phyloP scores from a whole-genome alignment of 768 basidiomycete species.

The Hygrophorus russula region DNA sequence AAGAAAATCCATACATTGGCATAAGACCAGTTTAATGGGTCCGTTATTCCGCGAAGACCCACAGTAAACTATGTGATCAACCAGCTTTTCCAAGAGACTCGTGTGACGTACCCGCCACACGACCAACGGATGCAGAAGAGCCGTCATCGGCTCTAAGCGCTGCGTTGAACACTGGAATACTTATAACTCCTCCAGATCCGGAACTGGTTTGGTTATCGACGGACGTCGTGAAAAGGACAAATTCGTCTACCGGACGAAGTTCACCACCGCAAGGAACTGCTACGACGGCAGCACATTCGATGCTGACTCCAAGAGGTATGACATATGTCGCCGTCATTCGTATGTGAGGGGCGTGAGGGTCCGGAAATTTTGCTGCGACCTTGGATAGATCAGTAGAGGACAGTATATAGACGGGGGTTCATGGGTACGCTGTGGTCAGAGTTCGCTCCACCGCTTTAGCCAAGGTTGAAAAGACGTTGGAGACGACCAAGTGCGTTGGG shows the following conservation, averaged over 20 bases:
- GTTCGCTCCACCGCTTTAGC: not conserved
- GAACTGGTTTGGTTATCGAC: not conserved
- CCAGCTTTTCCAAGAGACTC: too few species aligned
- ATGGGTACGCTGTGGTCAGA: not conserved
- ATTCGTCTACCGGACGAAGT: not conserved
- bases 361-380: not conserved
- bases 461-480: not conserved
- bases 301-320: not conserved
- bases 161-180: too few species aligned
- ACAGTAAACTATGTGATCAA: too few species aligned
- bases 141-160: too few species aligned
- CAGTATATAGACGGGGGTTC: not conserved
- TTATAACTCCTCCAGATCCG: too few species aligned
- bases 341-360: not conserved
- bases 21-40: too few species aligned
- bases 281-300: not conserved
- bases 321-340: not conserved
- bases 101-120: too few species aligned
- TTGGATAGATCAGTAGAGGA: not conserved
- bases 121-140: too few species aligned
- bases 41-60: too few species aligned
- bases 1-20: too few species aligned
- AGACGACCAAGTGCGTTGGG: not conserved
- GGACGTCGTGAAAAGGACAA: not conserved
- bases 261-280: not conserved